These are phyloP conservation scores for Plasmodium relictum DNA, from an alignment of 169 alveolate species.

Conservation along the genomic window DNA sequence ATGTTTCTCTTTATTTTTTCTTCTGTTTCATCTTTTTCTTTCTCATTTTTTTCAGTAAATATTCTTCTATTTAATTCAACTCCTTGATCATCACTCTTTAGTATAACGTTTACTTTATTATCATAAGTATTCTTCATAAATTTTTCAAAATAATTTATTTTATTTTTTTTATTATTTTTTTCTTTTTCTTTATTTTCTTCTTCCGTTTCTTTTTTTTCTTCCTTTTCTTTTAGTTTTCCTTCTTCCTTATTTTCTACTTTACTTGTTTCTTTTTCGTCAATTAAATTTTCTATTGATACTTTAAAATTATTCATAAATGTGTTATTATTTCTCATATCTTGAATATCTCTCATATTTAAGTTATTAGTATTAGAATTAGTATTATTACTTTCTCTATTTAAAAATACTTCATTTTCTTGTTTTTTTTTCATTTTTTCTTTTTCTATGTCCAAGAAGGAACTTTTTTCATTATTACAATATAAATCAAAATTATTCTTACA, in stretches of 20 bases:
- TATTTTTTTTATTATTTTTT: neutral
- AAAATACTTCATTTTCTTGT: neutral
- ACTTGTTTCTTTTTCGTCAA: conserved; percentile 13
- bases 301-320: conserved; percentile 25
- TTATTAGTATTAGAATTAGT: neutral
- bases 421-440: neutral
- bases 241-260: neutral
- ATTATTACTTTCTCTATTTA: neutral
- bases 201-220: neutral
- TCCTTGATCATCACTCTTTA: neutral
- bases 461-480: neutral
- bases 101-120: neutral
- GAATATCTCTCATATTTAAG: neutral
- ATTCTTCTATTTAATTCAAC: neutral
- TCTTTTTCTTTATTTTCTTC: conserved; percentile 19
- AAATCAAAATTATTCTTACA: neutral
- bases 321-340: neutral
- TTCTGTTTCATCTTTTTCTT: neutral
- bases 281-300: conserved; percentile 20
- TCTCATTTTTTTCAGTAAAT: neutral
- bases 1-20: neutral
- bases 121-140: conserved; percentile 5
- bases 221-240: neutral
- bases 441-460: neutral
- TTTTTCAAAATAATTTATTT: conserved; percentile 5